phyloP scores from a whole-genome alignment of 1,139 yeast species.

The Nakaseomyces kungkrabaensis region DNA sequence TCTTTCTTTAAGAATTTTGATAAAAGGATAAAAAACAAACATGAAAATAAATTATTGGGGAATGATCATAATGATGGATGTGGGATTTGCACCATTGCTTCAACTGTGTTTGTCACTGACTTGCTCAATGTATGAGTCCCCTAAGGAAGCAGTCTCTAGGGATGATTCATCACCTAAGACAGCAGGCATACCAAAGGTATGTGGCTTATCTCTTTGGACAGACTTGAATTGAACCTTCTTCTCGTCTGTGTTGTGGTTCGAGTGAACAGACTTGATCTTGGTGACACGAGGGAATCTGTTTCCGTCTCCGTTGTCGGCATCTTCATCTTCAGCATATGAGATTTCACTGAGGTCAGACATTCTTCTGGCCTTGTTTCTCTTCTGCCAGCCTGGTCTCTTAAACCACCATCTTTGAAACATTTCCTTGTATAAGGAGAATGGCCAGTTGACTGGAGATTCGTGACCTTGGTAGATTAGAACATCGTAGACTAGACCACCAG shows the following conservation, averaged over 20 bases:
- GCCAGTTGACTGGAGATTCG: slow-evolving; percentile 40
- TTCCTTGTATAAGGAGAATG: slow-evolving; percentile 24
- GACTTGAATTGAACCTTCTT: slow-evolving; percentile 23
- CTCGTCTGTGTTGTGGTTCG: slow-evolving; percentile 15
- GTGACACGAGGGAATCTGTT: slow-evolving; percentile 11
- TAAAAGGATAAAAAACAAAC: background rate
- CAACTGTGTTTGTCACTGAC: slow-evolving; percentile 1
- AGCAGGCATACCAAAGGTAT: slow-evolving; percentile 24
- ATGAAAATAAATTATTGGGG: background rate
- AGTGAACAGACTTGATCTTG: slow-evolving; percentile 11
- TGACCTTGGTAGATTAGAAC: slow-evolving; percentile 39
- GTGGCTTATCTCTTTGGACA: slow-evolving; percentile 18
- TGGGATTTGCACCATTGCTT: background rate
- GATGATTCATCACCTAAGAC: slow-evolving; percentile 22
- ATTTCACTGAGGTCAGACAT: slow-evolving; percentile 24
- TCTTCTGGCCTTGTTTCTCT: slow-evolving; percentile 20
- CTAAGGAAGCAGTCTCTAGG: slow-evolving; percentile 18
- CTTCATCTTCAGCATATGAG: slow-evolving; percentile 20
- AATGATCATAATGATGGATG: background rate
- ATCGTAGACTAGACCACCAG: slow-evolving; percentile 41
- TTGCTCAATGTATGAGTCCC: slow-evolving; percentile 6
- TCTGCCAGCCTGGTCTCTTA: slow-evolving; percentile 24
- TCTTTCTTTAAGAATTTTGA: background rate
- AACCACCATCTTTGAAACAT: slow-evolving; percentile 20
- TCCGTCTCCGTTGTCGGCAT: slow-evolving; percentile 4